Evolutionary conservation across 345 rosid genomes (phyloP).

Genomic region (Lumnitzera racemosa): DNA sequence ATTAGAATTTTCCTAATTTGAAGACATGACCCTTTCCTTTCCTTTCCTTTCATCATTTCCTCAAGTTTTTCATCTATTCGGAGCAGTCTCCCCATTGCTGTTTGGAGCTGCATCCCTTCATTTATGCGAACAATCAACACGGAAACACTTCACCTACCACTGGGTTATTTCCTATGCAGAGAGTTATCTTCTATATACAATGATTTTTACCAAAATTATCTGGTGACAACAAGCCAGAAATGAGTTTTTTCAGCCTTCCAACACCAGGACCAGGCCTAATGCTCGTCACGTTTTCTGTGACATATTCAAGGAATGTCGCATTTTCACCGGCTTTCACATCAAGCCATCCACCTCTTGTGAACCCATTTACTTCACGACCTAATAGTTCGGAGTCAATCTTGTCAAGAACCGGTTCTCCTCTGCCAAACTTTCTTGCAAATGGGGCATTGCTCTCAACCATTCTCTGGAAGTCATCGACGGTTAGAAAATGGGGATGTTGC

Average conservation of each 20-base stretch:
- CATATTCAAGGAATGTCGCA: constrained; percentile 7
- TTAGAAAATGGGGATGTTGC: constrained; percentile 86
- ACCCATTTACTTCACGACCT: constrained; percentile 42
- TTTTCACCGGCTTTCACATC: constrained; percentile 19
- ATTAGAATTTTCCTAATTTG: no score
- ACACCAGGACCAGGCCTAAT: constrained; percentile 71
- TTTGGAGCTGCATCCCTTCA: no score
- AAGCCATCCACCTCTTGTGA: constrained; percentile 68
- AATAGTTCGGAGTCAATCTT: constrained; percentile 76
- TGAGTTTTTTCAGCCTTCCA: constrained; percentile 50
- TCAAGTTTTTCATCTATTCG: no score
- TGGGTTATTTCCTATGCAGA: no score
- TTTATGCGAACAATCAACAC: no score
- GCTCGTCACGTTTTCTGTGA: constrained; percentile 23
- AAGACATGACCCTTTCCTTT: no score
- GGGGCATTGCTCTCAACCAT: constrained; percentile 82
- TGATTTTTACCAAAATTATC: constrained; percentile 44
- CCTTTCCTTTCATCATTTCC: no score
- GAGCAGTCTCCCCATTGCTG: no score
- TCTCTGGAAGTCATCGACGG: constrained; percentile 42
- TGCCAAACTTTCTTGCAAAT: constrained; percentile 77
- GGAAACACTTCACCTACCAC: no score
- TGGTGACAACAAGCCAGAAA: constrained; percentile 40
- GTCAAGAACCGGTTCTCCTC: constrained; percentile 55
- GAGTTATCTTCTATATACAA: constrained; percentile 16